A percentile compares a stretch with the other conserved stretches of the same genome.
Conservation (phyloP, 1,284 basidiomycete genomes). For the Ustilago xerochloae region DNA sequence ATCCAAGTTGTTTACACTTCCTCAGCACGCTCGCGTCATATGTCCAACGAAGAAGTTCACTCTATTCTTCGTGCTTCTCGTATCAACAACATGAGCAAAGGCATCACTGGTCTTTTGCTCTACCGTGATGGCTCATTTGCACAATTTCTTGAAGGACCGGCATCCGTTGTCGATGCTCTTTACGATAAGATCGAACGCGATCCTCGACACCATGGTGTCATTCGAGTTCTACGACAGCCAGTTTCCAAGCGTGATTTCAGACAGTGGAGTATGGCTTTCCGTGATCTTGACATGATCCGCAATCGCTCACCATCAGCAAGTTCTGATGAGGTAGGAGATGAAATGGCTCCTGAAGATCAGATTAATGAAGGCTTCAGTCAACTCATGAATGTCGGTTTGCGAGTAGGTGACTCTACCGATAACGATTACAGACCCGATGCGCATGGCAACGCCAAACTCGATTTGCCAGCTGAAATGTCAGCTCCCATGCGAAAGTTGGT, state of each 20-base stretch:
- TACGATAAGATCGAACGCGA: slow-evolving; percentile 44
- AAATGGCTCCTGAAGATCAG: slow-evolving; percentile 17
- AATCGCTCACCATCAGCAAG: neutral
- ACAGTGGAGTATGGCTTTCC: slow-evolving; percentile 52
- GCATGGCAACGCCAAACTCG: slow-evolving; percentile 29
- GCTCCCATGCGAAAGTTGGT: slow-evolving; percentile 39
- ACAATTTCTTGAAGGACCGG: slow-evolving; percentile 50
- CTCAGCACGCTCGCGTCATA: slow-evolving; percentile 29
- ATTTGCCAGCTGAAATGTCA: slow-evolving; percentile 39
- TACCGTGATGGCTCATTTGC: slow-evolving; percentile 52
- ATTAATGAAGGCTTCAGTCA: slow-evolving; percentile 40
- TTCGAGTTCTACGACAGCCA: slow-evolving; percentile 25
- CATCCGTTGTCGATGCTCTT: slow-evolving; percentile 25
- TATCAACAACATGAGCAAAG: slow-evolving; percentile 27
- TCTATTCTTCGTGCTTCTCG: slow-evolving; percentile 34
- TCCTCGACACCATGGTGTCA: slow-evolving; percentile 39
- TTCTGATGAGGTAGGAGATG: neutral
- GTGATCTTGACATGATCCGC: slow-evolving; percentile 43
- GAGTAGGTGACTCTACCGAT: slow-evolving; percentile 28
- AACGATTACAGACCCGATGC: slow-evolving; percentile 39
- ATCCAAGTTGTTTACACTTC: slow-evolving; percentile 53
- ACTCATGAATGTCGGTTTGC: slow-evolving; percentile 44
- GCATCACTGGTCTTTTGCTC: slow-evolving; percentile 43
- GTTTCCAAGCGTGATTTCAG: slow-evolving; percentile 42
- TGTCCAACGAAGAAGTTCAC: slow-evolving; percentile 25